Conservation (phyloP, 2,329 filamentous ascomycete genomes). For the Aciculosporium take region DNA sequence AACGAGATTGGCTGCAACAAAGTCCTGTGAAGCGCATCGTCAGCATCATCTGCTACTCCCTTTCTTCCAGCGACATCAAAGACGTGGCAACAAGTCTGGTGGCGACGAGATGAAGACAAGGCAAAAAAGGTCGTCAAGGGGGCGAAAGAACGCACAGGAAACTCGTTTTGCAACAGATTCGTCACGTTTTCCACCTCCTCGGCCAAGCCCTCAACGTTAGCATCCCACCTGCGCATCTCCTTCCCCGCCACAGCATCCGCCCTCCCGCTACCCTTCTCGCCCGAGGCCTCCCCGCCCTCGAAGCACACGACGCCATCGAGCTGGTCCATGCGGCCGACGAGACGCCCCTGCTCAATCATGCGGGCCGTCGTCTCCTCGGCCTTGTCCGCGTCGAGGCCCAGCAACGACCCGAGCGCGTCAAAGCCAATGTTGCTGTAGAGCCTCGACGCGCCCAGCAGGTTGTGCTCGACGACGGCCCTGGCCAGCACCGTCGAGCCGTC, state of each 20-base stretch:
- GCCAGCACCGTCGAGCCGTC: slow-evolving; percentile 89
- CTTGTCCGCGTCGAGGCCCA: slow-evolving; percentile 65
- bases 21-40: slow-evolving; percentile 26
- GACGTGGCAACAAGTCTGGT: too few species aligned
- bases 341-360: slow-evolving; percentile 90
- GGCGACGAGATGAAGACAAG: background rate
- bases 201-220: slow-evolving; percentile 70
- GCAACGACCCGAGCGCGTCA: slow-evolving; percentile 58
- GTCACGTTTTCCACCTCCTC: slow-evolving; percentile 85
- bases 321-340: slow-evolving; percentile 86
- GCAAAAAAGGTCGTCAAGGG: too few species aligned
- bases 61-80: background rate
- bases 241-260: slow-evolving; percentile 49
- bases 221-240: slow-evolving; percentile 76
- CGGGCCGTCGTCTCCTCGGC: slow-evolving; percentile 83
- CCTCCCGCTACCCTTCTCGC: slow-evolving; percentile 52
- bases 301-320: slow-evolving; percentile 83
- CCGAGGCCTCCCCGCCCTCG: slow-evolving; percentile 56
- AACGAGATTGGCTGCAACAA: slow-evolving; percentile 39
- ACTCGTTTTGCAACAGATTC: slow-evolving; percentile 64
- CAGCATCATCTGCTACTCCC: background rate
- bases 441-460: slow-evolving; percentile 71
- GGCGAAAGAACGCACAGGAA: slow-evolving; percentile 47
- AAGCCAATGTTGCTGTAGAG: slow-evolving; percentile 67
- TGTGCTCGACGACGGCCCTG: slow-evolving; percentile 91